A percentile compares a stretch with the other conserved stretches of the same genome.
Evolutionary conservation across 163 green algal species (phyloP).

Genomic region (Chloromonas sp.): DNA sequence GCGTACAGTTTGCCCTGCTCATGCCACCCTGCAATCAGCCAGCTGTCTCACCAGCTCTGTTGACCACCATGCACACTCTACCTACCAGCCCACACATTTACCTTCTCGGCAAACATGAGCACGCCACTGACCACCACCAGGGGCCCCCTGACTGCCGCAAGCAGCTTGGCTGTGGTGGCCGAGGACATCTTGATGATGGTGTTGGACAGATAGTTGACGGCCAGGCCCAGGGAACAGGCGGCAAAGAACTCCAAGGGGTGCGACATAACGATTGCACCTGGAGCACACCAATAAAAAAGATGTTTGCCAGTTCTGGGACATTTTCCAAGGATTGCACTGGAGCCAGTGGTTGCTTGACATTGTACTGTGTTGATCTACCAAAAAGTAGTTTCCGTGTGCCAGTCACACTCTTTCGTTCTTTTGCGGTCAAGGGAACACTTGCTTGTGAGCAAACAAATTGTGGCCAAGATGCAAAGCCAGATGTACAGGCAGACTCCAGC

Average conservation of each 20-base stretch:
- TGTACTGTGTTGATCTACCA: not conserved
- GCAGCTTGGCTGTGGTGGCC: conserved; percentile 12
- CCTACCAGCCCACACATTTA: not conserved
- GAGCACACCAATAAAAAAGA: not conserved
- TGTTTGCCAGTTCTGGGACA: too few relatives aligned
- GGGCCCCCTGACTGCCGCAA: conserved; percentile 7
- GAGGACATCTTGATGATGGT: conserved; percentile 11
- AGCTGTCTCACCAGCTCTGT: too few relatives aligned
- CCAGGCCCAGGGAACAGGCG: not conserved
- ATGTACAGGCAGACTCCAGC: too few relatives aligned
- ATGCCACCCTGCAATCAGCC: too few relatives aligned
- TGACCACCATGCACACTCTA: too few relatives aligned
- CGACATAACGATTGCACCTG: conserved; percentile 1
- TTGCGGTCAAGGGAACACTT: too few relatives aligned
- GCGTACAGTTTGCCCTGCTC: too few relatives aligned
- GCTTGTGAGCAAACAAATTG: too few relatives aligned
- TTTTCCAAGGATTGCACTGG: too few relatives aligned
- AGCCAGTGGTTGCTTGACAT: not conserved
- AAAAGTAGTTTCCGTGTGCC: not conserved
- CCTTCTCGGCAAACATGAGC: conserved; percentile 8
- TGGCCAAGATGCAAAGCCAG: too few relatives aligned
- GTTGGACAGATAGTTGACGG: conserved; percentile 1
- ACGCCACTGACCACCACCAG: conserved; percentile 11
- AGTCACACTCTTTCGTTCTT: not conserved
- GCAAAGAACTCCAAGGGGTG: not conserved